Percentiles rank a stretch among this genome's conserved stretches.
phyloP scores from a whole-genome alignment of 306 rosid genomes.

The Malus asiatica region DNA sequence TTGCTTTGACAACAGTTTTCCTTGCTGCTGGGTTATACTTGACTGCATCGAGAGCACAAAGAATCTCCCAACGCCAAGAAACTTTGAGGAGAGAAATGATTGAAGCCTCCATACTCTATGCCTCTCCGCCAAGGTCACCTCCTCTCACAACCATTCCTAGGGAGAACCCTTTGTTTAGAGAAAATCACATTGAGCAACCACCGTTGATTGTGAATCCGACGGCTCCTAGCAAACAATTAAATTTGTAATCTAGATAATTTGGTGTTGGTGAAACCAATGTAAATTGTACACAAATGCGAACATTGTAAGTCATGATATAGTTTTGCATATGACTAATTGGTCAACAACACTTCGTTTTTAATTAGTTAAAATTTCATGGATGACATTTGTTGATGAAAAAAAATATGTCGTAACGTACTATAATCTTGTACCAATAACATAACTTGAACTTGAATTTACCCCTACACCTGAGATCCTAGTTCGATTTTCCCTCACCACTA shows the following conservation, averaged over 20 bases:
- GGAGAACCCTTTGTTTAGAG: slow-evolving; percentile 51
- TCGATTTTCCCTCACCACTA: too few species aligned
- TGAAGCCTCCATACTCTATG: slow-evolving; percentile 44
- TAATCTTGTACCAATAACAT: too few species aligned
- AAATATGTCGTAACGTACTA: too few species aligned
- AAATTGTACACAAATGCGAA: neutral
- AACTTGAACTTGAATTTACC: too few species aligned
- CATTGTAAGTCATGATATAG: neutral
- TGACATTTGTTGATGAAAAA: neutral
- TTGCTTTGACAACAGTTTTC: slow-evolving; percentile 61
- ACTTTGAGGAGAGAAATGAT: slow-evolving; percentile 43
- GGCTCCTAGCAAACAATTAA: slow-evolving; percentile 35
- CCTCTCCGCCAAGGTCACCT: slow-evolving; percentile 60
- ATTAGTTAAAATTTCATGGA: too few species aligned
- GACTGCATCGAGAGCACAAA: slow-evolving; percentile 60
- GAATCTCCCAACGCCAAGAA: slow-evolving; percentile 39
- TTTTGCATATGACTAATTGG: neutral
- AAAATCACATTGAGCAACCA: slow-evolving; percentile 18
- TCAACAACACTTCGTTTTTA: neutral
- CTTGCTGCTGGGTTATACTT: slow-evolving; percentile 64
- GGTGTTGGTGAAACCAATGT: neutral
- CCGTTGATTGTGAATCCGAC: slow-evolving; percentile 29
- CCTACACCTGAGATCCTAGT: neutral
- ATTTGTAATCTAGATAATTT: slow-evolving; percentile 1
- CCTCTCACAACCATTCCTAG: slow-evolving; percentile 42